phyloP scores from a whole-genome alignment of 257 asterid species.

The Hygrophila difformis region DNA sequence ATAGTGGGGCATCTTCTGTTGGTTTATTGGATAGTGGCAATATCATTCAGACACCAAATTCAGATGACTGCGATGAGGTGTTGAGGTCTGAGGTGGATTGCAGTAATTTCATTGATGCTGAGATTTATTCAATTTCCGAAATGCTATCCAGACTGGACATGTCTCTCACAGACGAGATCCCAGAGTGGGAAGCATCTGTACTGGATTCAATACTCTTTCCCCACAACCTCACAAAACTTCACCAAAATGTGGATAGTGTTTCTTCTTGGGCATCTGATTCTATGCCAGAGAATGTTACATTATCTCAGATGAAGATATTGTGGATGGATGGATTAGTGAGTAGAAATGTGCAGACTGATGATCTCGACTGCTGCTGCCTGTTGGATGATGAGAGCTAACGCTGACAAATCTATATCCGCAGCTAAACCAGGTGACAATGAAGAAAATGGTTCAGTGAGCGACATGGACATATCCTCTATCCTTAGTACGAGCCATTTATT shows the following conservation, averaged over 20 bases:
- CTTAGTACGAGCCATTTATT: constrained; percentile 40
- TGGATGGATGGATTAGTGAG: constrained; percentile 56
- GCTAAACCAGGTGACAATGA: constrained; percentile 5
- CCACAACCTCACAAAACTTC: constrained; percentile 5
- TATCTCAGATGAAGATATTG: constrained; percentile 60
- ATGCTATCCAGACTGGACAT: constrained; percentile 20
- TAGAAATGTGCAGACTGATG: constrained; percentile 31
- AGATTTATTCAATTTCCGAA: constrained; percentile 23
- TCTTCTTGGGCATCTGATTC: constrained; percentile 54
- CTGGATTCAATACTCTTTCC: constrained; percentile 17
- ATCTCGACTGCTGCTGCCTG: constrained; percentile 56
- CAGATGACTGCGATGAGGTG: constrained; percentile 18
- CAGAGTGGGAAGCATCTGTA: constrained; percentile 28
- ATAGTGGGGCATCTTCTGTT: too few relatives aligned
- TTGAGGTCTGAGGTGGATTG: constrained; percentile 15
- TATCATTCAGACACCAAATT: constrained; percentile 60
- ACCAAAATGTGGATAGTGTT: constrained; percentile 18
- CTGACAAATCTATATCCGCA: neutral
- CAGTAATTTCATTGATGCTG: constrained; percentile 15
- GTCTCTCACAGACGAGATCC: constrained; percentile 21
- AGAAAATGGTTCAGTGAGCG: constrained; percentile 16
- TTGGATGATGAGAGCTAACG: constrained; percentile 56
- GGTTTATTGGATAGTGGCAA: constrained; percentile 43
- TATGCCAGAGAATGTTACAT: constrained; percentile 30
- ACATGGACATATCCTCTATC: constrained; percentile 29